Conservation (phyloP, 805 yeast genomes). For the Candida sithepensis region DNA sequence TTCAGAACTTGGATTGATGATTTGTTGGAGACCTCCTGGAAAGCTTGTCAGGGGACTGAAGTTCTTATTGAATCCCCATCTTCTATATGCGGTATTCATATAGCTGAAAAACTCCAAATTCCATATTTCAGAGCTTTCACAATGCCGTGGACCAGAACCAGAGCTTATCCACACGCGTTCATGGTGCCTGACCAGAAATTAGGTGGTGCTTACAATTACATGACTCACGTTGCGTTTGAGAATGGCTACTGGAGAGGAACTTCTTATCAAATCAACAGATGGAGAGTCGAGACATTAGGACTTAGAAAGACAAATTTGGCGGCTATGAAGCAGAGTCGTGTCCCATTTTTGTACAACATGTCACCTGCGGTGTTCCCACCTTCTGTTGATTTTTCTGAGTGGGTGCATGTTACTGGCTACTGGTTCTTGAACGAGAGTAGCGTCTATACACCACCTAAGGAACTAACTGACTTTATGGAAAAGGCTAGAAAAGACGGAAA, state of each 20-base stretch:
- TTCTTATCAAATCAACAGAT: conserved; percentile 77
- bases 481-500: conserved; percentile 57
- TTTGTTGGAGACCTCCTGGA: conserved; percentile 71
- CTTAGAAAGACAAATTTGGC: conserved; percentile 69
- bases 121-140: conserved; percentile 95
- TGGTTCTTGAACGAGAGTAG: conserved; percentile 73
- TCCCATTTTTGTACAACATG: conserved; percentile 86
- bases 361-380: conserved; percentile 90
- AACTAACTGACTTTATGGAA: conserved; percentile 53
- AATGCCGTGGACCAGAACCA: conserved; percentile 97
- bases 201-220: conserved; percentile 89
- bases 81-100: conserved; percentile 92
- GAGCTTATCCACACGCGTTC: conserved; percentile 96
- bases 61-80: conserved; percentile 92
- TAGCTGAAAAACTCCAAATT: conserved; percentile 85
- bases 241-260: conserved; percentile 93
- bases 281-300: conserved; percentile 71
- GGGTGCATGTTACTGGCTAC: conserved; percentile 95
- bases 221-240: conserved; percentile 92
- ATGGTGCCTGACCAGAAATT: conserved; percentile 89
- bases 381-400: conserved; percentile 87
- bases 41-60: conserved; percentile 80
- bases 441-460: conserved; percentile 57
- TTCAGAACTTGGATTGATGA: conserved; percentile 84
- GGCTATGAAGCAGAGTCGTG: conserved; percentile 66